These are phyloP conservation scores for Picea glauca DNA, from an alignment of 75 land plant genomes.

Conservation along the genomic window DNA sequence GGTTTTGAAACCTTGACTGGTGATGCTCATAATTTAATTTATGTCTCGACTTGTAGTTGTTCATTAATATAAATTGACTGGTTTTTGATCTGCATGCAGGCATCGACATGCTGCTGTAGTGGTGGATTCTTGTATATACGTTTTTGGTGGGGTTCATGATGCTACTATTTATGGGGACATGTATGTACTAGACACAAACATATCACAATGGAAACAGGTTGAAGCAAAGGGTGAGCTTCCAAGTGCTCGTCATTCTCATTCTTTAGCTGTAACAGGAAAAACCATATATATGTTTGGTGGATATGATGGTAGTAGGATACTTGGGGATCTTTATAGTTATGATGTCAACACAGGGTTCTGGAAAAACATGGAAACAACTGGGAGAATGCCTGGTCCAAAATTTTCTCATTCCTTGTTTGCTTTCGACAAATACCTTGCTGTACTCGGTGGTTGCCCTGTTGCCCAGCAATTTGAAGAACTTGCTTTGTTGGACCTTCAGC, in stretches of 20 bases:
- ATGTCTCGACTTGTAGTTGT: neutral
- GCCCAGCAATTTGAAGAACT: constrained; percentile 43
- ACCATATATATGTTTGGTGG: constrained; percentile 83
- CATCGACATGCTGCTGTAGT: constrained; percentile 91
- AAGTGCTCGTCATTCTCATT: constrained; percentile 81
- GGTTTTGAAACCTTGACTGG: neutral
- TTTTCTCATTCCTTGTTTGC: constrained; percentile 85
- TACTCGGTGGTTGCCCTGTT: constrained; percentile 88
- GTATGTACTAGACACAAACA: constrained; percentile 54
- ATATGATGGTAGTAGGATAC: constrained; percentile 57
- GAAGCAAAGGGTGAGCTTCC: constrained; percentile 49
- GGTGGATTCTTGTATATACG: constrained; percentile 69
- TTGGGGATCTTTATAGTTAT: constrained; percentile 66
- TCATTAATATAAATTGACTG: neutral
- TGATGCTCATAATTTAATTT: neutral
- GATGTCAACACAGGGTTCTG: constrained; percentile 44
- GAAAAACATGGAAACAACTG: constrained; percentile 40
- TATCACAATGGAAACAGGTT: constrained; percentile 48
- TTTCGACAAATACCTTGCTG: constrained; percentile 43
- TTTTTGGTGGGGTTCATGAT: constrained; percentile 71
- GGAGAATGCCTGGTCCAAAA: constrained; percentile 48
- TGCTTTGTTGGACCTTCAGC: constrained; percentile 43
- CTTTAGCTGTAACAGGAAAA: constrained; percentile 56
- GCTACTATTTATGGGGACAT: constrained; percentile 54
- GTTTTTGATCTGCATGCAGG: constrained; percentile 35